Conservation (phyloP, 495 filamentous ascomycete species). For the Neurospora sp. region DNA sequence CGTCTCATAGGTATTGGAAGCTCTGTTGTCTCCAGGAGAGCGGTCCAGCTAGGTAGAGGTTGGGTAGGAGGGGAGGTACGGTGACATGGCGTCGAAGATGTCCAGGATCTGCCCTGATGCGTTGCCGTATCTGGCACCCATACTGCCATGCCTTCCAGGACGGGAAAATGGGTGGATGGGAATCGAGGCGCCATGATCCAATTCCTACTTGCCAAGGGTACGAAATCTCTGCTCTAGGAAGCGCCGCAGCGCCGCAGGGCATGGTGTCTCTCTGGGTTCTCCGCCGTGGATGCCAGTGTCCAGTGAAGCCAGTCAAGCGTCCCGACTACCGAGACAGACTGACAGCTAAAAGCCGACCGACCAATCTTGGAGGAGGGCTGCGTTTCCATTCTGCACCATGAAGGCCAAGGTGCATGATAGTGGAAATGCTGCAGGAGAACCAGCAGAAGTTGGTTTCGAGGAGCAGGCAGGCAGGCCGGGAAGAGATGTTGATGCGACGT, state of each 20-base stretch:
- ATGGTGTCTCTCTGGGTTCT: not conserved
- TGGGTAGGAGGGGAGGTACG: not conserved
- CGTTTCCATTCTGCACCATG: not conserved
- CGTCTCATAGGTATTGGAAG: not conserved
- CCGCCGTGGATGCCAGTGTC: not conserved
- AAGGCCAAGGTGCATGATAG: not conserved
- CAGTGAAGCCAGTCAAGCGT: not conserved
- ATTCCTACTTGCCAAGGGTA: not conserved
- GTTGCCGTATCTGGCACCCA: not conserved
- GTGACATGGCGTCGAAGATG: not conserved
- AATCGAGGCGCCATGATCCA: not conserved
- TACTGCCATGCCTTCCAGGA: not conserved
- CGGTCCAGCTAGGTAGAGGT: slow-evolving; percentile 7
- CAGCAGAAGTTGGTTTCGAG: not conserved
- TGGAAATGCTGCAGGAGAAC: not conserved
- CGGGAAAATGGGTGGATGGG: not conserved
- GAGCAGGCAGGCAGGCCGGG: not conserved
- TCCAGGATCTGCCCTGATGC: not conserved
- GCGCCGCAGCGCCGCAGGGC: not conserved
- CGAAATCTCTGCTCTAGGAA: not conserved
- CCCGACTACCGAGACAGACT: not conserved
- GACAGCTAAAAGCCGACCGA: not conserved
- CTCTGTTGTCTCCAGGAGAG: not conserved
- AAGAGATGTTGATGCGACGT: not conserved
- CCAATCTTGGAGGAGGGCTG: not conserved